Percentiles rank a stretch among this genome's conserved stretches.
Evolutionary conservation across 306 rosid genomes (phyloP).

Genomic region (Prunus padus): DNA sequence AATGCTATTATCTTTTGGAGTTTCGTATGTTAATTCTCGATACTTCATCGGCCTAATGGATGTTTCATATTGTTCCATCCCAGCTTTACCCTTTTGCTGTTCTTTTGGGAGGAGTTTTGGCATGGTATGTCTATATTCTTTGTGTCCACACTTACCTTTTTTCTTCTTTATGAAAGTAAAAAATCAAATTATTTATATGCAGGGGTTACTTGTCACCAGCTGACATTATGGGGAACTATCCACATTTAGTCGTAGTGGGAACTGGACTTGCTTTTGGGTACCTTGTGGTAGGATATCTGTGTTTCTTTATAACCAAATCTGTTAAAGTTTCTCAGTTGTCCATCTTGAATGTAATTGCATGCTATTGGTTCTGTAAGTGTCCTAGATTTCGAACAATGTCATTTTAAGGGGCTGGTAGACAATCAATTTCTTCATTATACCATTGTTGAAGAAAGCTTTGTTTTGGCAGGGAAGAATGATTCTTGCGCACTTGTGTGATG

Average conservation of each 20-base stretch:
- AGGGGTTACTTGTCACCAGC: conserved; percentile 93
- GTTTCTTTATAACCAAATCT: conserved; percentile 13
- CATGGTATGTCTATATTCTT: conserved; percentile 62
- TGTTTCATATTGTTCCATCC: conserved; percentile 27
- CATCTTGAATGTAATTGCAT: not conserved
- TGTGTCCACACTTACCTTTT: not conserved
- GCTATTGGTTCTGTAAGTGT: not conserved
- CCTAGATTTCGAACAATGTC: not conserved
- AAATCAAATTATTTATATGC: conserved; percentile 10
- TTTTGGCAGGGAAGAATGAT: conserved; percentile 94
- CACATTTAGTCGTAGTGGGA: conserved; percentile 78
- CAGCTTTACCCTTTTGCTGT: conserved; percentile 84
- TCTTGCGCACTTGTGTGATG: conserved; percentile 93
- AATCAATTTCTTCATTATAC: not conserved
- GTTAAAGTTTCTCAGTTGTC: conserved; percentile 12
- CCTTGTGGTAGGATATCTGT: conserved; percentile 64
- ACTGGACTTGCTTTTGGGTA: conserved; percentile 89
- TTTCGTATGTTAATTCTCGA: conserved; percentile 16
- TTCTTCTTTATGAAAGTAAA: not conserved
- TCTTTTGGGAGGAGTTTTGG: conserved; percentile 71
- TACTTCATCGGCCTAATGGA: conserved; percentile 20
- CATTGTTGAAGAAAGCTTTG: conserved; percentile 25
- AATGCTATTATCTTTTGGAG: conserved; percentile 18
- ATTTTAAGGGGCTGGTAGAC: not conserved
- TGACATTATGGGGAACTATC: conserved; percentile 61